Base-by-base conservation (phyloP, 2,329 filamentous ascomycete species). In the Penicillium sp. region DNA sequence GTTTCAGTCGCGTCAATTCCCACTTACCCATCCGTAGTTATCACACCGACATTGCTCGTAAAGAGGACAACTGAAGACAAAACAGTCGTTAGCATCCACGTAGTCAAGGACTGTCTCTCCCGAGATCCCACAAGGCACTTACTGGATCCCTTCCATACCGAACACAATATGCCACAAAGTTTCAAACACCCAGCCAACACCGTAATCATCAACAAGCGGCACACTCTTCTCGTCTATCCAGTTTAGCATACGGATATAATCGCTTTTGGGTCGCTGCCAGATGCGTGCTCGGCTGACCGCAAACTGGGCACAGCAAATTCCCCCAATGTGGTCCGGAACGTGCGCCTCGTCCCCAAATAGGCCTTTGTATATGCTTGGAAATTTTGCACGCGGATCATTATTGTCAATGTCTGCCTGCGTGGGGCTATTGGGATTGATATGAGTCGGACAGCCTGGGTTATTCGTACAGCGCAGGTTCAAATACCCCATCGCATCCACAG, bases 361-460 rank as follows among this genome's bases (percentile, higher is more conserved):
- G 5, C 61, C 51, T 25, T 44, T 46, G 50, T 59, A 58, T 45
- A 62, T 52, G 1, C 27, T 46, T 7, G 60, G 25, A 44, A 67
- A 63, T 29, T 61, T 46, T n/a, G 58, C 56, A 12, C 61, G 56
- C n/a, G 61, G 62, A 53, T 59, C 64, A n/a, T 58, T 49, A 16
- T 53, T 58, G 9, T 63, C 42, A 12, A 61, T 61, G 16, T 64
- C 60, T 9, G 60, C 50, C 15, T 64, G 56, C 2, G 63, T 58
- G 6, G 68, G 57, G 38, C 60, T 60, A 18, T 68, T 65, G 0
- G 69, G 68, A 6, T 63, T 60, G 7, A 74, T 59, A 46, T 70
- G 66, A 7, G 55, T 60, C 10, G 72, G 73, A 60, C 73, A 76
- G 13, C 72, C 71, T 10, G 69, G 65, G n/a, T 58, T 54, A 16